Base-by-base conservation (phyloP, 2,329 filamentous ascomycete species). In the Didymella arachidicola region DNA sequence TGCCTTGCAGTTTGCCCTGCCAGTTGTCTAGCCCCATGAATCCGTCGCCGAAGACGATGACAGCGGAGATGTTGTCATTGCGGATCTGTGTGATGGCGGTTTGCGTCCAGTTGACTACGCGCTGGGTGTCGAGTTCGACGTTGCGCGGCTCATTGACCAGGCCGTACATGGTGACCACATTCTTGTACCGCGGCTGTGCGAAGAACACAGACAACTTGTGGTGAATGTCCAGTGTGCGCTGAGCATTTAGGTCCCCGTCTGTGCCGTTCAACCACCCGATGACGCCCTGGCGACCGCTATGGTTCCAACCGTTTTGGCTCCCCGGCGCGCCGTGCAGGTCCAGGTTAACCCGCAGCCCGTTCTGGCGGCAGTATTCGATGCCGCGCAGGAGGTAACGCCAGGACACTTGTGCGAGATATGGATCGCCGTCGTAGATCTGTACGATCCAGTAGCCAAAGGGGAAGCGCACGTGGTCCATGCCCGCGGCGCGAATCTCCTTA, bases 281-380 rank as follows among this genome's bases (percentile, higher is more conserved):
- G 1, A 79, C 61, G 1, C 95, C 94, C 74, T 90, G 89, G 10
- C 88, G 87, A 0, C 95, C 95, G 67, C 91, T 96, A 77, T 99
- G 95, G 70, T 97, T 97, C 94, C 94, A 98, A 2, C 95, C 95
- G 71, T 99, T 99, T 73, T 98, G 95, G 60, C 90, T 94, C 0
- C 95, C 95, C 0, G 94, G 94, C 0, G 95, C 82, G n/a, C 85
- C 93, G 78, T 99, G 95, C 4, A 97, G 80, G 75, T 99, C 95
- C 4, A 99, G 86, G 63, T 98, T 98, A 39, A 99, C 87, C 2
- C 95, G 89, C 4, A 99, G 81, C 0, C 95, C 95, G 75, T 97
- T 90, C 72, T 96, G 93, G 26, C 95, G 89, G 43, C 91, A 92
- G 85, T 92, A 99, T 76, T 99, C 95, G 65, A 99, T 97, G 10